phyloP scores from a whole-genome alignment of 2,329 filamentous ascomycete genomes.

The Rhynchosporium graminicola region DNA sequence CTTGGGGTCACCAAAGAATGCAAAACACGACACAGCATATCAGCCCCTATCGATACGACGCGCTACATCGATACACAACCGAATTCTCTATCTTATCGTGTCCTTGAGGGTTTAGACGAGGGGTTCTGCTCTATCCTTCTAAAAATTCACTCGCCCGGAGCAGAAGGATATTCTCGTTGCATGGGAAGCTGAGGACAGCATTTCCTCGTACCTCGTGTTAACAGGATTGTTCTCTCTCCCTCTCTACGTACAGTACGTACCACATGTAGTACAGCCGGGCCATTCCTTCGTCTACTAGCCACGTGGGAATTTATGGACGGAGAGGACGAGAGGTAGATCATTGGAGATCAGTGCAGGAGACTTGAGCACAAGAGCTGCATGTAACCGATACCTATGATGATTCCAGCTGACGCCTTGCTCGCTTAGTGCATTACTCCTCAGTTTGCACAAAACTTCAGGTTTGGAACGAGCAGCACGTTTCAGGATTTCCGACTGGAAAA shows the following conservation, averaged over 20 bases:
- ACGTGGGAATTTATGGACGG: background rate
- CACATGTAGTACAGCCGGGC: constrained; percentile 3
- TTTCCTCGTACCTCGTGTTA: background rate
- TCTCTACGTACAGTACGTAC: background rate
- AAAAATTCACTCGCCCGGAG: background rate
- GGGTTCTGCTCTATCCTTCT: background rate
- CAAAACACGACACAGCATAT: background rate
- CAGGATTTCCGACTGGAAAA: background rate
- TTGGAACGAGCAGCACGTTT: background rate
- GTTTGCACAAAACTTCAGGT: background rate
- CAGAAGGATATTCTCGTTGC: background rate
- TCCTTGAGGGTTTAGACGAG: constrained; percentile 2
- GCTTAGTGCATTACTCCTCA: constrained; percentile 2
- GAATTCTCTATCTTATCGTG: constrained; percentile 2
- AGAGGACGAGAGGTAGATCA: constrained; percentile 3
- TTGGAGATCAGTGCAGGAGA: constrained; percentile 7
- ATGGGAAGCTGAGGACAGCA: background rate
- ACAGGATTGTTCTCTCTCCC: background rate
- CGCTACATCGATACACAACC: constrained; percentile 3
- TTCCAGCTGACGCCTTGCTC: constrained; percentile 12
- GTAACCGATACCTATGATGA: background rate
- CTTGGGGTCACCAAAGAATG: background rate
- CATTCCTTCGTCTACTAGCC: background rate
- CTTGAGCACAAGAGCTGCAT: constrained; percentile 3
- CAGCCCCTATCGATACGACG: background rate